Evolutionary conservation across 306 rosid genomes (phyloP), one percentile per base, ranked within the genome.

Genomic region (Canavalia gladiata): DNA sequence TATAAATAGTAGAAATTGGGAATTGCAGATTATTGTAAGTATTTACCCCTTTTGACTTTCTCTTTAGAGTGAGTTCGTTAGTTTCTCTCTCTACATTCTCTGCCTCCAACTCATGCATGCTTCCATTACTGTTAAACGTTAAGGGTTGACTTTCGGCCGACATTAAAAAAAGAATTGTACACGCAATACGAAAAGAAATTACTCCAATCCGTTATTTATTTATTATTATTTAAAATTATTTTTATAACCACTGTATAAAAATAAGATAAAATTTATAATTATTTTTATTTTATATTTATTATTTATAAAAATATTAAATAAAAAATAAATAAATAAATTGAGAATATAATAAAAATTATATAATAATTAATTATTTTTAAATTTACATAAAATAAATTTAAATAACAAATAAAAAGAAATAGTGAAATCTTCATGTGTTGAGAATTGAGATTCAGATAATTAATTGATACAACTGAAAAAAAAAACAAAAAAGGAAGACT

Each of bases 61-160:
- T 71, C 29, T 62, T 30, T 68, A 8, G 35, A 8, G 43, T 66
- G n/a, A 37, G 4, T 67, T 75, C 12, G 47, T 74, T 55, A 29
- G 59, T 81, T 72, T 18, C 62, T 67, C 57, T 82, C 34, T 54
- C 57, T 69, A 13, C 4, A 12, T 58, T 2, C n/a, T 29, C 31
- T 34, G 1, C 2, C 45, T 62, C 68, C 84, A 73, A 41, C 42
- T 63, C 68, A 81, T 75, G 35, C 50, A 41, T 2, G 51, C 3
- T 58, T 33, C 34, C 46, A 2, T 39, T 50, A 56, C 45, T 4
- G 30, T 75, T 33, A 79, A 55, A 82, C 42, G 69, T 62, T 60
- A n/a, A 25, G 68, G 78, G 64, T 81, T 81, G 84, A 80, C 86
- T 33, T 5, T n/a, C 0, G 18, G 82, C 82, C 68, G 74, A 68